Evolutionary conservation across 202 grass and related monocot genomes (phyloP), one percentile per base, ranked within the genome.

Genomic region (Panicum hallii): DNA sequence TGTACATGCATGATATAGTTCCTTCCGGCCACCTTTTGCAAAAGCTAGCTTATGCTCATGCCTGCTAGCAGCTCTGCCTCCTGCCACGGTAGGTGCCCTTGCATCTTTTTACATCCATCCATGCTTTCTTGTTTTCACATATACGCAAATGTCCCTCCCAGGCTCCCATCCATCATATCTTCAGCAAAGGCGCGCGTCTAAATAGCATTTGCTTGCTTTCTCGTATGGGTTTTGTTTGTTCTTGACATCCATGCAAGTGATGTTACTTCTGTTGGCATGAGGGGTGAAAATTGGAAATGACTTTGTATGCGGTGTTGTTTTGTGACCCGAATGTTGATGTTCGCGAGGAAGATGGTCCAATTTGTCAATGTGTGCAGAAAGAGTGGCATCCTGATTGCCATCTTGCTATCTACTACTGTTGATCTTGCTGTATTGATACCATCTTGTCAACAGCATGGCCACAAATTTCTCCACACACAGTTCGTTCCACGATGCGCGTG

Each of bases 21-120:
- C 55, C 64, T 77, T 56, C 46, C 45, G 23, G 53, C 0, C 60
- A 43, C 70, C 55, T 85, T 81, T 81, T 54, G 68, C 76, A 67
- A 66, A 84, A 84, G 73, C 55, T 82, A 84, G 73, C 55, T 82
- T 23, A 11, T 67, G 77, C 62, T 52, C 79, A 7, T 45, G 49
- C 79, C 38, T 71, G 65, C 49, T 38, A 38, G 36, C 3, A 38
- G 36, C 36, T 38, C 36, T 38, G 16, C 63, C 32, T 67, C 63
- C 63, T 67, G 79, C 71, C 71, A 54, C 12, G 70, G 50, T 55
- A 75, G 69, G 56, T 52, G 72, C 26, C 42, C 57, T 12, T 40
- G 2, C 28, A 26, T 63, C 85, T 87, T 87, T 79, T 72, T 79
- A 79, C 63, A 38, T 58, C 23, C 20, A 42, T 58, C 23, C 34